Percentiles rank a stretch among this genome's conserved stretches.
phyloP scores from a whole-genome alignment of 1,284 basidiomycete species.

The Moesziomyces parantarcticus region DNA sequence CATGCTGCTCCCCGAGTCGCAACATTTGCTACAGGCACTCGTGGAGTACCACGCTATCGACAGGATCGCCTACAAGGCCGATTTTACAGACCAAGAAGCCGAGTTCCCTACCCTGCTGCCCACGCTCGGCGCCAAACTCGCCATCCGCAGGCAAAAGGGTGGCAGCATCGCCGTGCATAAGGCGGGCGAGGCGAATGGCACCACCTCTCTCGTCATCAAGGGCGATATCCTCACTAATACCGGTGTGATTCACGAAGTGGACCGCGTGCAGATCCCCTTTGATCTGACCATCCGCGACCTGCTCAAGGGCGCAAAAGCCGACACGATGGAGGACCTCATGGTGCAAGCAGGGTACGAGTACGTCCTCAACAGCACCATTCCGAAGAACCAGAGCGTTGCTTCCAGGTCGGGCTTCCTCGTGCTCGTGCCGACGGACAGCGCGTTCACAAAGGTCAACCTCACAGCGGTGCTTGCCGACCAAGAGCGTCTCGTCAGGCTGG shows the following conservation, averaged over 20 bases:
- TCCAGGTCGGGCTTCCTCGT: slow-evolving; percentile 68
- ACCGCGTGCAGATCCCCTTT: slow-evolving; percentile 85
- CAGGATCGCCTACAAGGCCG: slow-evolving; percentile 79
- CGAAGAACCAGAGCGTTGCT: slow-evolving; percentile 6
- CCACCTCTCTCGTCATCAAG: slow-evolving; percentile 59
- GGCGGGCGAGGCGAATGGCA: slow-evolving; percentile 17
- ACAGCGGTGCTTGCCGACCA: slow-evolving; percentile 76
- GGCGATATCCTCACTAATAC: slow-evolving; percentile 82
- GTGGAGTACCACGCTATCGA: slow-evolving; percentile 86
- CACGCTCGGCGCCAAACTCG: slow-evolving; percentile 25
- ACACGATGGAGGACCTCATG: slow-evolving; percentile 86
- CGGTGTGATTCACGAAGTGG: slow-evolving; percentile 90
- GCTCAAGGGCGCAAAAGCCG: slow-evolving; percentile 81
- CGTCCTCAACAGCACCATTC: slow-evolving; percentile 81
- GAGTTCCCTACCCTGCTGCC: slow-evolving; percentile 63
- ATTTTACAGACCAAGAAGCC: slow-evolving; percentile 69
- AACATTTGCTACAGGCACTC: slow-evolving; percentile 80
- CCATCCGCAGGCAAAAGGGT: slow-evolving; percentile 36
- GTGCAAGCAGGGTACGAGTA: slow-evolving; percentile 74
- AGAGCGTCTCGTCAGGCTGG: slow-evolving; percentile 74
- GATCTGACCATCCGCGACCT: slow-evolving; percentile 83
- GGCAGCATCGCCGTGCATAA: slow-evolving; percentile 47
- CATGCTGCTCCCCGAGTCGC: slow-evolving; percentile 76
- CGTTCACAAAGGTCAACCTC: slow-evolving; percentile 88
- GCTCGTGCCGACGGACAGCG: slow-evolving; percentile 88